A percentile compares a stretch with the other conserved stretches of the same genome.
phyloP scores from a whole-genome alignment of 2,329 filamentous ascomycete genomes.

The Orbilia ellipsospora region DNA sequence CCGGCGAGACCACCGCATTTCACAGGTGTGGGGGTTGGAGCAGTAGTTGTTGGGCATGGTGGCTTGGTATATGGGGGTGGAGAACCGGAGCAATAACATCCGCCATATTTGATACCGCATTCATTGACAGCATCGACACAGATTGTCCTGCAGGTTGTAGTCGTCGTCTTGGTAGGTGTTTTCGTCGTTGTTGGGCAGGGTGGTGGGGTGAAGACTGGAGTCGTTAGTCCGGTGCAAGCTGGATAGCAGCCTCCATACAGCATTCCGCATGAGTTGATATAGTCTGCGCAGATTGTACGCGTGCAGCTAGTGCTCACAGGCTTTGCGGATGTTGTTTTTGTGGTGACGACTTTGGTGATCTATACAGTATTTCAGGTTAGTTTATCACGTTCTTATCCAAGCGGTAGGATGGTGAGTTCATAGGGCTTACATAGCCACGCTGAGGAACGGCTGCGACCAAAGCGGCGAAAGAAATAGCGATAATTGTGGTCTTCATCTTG shows the following conservation, averaged over 20 bases:
- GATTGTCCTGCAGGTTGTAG: constrained; percentile 42
- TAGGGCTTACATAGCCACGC: constrained; percentile 36
- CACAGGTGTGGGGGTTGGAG: constrained; percentile 24
- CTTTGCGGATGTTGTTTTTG: constrained; percentile 11
- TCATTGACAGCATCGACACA: constrained; percentile 56
- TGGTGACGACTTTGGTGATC: constrained; percentile 8
- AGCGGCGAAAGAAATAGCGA: constrained; percentile 35
- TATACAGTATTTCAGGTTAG: constrained; percentile 11
- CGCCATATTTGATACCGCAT: constrained; percentile 57
- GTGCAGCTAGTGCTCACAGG: constrained; percentile 31
- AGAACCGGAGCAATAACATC: constrained; percentile 49
- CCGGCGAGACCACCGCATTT: constrained; percentile 43
- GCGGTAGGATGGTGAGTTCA: background rate
- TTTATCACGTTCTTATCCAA: background rate
- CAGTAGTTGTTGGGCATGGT: constrained; percentile 41
- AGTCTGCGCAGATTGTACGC: constrained; percentile 42
- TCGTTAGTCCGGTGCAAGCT: constrained; percentile 20
- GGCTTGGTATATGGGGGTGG: constrained; percentile 41
- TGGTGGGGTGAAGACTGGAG: constrained; percentile 33
- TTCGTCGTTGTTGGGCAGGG: constrained; percentile 23
- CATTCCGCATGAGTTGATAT: constrained; percentile 49
- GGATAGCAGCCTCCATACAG: constrained; percentile 43
- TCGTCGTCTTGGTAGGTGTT: constrained; percentile 37
- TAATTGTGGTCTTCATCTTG: constrained; percentile 38
- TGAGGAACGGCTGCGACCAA: constrained; percentile 36